Evolutionary conservation across 202 grass and related monocot species (phyloP), one percentile per base, ranked within the genome.

Genomic region (Dendrocalamus latiflorus): DNA sequence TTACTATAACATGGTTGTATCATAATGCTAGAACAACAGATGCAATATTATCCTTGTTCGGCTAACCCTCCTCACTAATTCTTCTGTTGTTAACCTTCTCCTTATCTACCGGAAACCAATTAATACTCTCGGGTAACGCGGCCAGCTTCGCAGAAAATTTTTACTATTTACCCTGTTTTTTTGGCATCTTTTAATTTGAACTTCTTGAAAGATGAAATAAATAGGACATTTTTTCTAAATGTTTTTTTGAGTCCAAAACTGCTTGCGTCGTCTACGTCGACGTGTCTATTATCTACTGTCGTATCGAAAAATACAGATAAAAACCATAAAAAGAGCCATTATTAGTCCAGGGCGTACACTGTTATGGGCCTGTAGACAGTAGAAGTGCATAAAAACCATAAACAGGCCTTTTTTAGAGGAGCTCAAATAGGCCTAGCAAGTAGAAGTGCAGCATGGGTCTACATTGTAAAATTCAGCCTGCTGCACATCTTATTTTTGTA

Each of bases 261-360:
- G 33, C 4, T 4, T 4, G 0, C 0, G 4, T 4, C 3, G 0
- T 33, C 33, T 0, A 0, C 0, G 4, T 33, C 4, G 33, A 33
- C 2, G 4, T 33, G 4, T 4, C 33, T 0, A 30, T 30, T 0
- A 33, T 33, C 0, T 33, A 33, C 4, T 30, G 28, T 30, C 28
- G 28, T 33, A 33, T 33, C 4, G 33, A 33, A 33, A 33, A 33
- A 33, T 33, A 0, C 0, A 33, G 33, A 4, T 33, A 33, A 33
- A 33, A 33, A 4, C 0, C 33, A 33, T 33, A 33, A 33, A 33
- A 33, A 33, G 33, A 36, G 34, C 5, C 34, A 36, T 4, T 20
- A 56, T 49, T 49, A 17, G 47, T 49, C 47, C 44, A 47, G 47
- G 47, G 14, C 47, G 14, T 49, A 58, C 2, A 20, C 21, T 25